A percentile compares a stretch with the other conserved stretches of the same genome.
Conservation (phyloP, 148 eudicot genomes). For the Selenicereus undatus region DNA sequence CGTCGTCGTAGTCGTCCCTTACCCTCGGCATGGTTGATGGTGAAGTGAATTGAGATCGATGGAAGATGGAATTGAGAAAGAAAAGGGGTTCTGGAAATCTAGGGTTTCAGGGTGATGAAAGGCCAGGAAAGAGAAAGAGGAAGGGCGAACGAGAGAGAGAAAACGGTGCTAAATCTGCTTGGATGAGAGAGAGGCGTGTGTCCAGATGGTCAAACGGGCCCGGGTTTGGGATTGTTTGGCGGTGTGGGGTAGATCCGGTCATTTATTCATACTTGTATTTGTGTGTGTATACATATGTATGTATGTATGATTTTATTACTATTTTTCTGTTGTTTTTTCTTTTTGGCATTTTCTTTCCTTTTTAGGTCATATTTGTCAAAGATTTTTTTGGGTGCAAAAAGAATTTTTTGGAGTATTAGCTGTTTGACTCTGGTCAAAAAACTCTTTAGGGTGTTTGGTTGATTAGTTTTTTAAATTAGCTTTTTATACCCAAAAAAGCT, state of each 20-base stretch:
- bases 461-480: too few relatives aligned
- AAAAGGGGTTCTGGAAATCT: not conserved
- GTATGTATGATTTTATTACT: too few relatives aligned
- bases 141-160: not conserved
- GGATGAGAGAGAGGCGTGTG: not conserved
- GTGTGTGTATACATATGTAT: too few relatives aligned
- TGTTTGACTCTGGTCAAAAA: too few relatives aligned
- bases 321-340: too few relatives aligned
- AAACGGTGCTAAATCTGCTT: not conserved
- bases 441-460: too few relatives aligned
- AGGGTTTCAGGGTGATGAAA: not conserved
- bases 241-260: not conserved
- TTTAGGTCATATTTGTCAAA: too few relatives aligned
- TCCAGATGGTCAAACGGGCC: not conserved
- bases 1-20: conserved; percentile 41
- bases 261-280: too few relatives aligned
- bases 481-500: too few relatives aligned
- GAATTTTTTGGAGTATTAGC: too few relatives aligned
- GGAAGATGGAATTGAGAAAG: not conserved
- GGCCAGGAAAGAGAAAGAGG: not conserved
- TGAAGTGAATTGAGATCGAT: conserved; percentile 13
- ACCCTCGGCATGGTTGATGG: conserved; percentile 16
- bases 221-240: not conserved
- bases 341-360: too few relatives aligned
- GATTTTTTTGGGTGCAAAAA: too few relatives aligned